Evolutionary conservation across 345 rosid genomes (phyloP).

Genomic region (Hibiscus tridactylites): DNA sequence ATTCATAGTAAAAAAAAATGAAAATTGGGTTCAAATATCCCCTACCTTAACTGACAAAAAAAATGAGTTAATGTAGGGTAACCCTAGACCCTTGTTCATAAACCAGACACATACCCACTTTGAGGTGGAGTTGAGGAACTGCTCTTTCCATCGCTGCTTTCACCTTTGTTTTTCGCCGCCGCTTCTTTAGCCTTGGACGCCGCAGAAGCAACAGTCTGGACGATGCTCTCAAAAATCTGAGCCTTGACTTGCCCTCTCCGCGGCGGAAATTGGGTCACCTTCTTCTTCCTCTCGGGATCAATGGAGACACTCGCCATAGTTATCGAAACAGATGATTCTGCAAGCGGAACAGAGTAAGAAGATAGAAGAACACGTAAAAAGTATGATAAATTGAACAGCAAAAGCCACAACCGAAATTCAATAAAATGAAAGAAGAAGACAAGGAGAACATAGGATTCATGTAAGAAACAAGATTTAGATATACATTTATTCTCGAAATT

Average conservation of each 20-base stretch:
- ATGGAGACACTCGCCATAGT: not conserved
- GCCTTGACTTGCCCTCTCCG: slow-evolving; percentile 18
- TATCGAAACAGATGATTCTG: not conserved
- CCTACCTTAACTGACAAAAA: not conserved
- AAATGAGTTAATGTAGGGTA: slow-evolving; percentile 1
- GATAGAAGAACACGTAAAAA: not conserved
- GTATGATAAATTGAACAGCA: not conserved
- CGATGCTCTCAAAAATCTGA: slow-evolving; percentile 14
- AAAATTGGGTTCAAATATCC: not conserved
- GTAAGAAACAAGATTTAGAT: not conserved
- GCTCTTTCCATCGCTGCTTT: not conserved
- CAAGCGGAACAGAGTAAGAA: not conserved
- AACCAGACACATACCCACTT: slow-evolving; percentile 10
- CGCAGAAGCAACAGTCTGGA: slow-evolving; percentile 8
- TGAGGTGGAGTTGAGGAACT: slow-evolving; percentile 16
- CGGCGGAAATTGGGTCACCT: slow-evolving; percentile 8
- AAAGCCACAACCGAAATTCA: not conserved
- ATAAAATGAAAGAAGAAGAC: not conserved
- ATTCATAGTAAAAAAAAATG: not conserved
- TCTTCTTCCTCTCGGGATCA: slow-evolving; percentile 4
- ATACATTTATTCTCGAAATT: not conserved
- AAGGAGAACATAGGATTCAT: not conserved
- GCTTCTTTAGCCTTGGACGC: not conserved
- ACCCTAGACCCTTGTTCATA: slow-evolving; percentile 1
- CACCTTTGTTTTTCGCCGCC: not conserved